These are phyloP conservation scores for Diaporthe citrichinensis DNA, from an alignment of 2,329 filamentous ascomycete genomes.

Conservation along the genomic window DNA sequence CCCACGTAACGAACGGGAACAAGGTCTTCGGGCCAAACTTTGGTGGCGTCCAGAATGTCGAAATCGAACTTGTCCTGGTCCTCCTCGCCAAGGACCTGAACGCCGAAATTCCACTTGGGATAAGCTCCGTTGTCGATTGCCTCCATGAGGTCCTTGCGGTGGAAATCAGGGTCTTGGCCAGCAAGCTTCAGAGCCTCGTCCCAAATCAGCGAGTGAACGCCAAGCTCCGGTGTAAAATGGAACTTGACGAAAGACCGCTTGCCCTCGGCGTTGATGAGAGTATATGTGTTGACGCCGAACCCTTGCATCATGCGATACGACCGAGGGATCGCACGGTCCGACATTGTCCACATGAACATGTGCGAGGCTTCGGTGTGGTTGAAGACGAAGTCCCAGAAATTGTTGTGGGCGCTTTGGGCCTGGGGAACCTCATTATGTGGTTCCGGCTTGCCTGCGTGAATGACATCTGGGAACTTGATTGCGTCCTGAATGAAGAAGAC, in stretches of 20 bases:
- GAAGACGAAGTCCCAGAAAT: constrained; percentile 82
- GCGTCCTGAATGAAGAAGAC: constrained; percentile 84
- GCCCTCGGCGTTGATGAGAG: constrained; percentile 76
- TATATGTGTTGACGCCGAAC: constrained; percentile 86
- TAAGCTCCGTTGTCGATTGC: constrained; percentile 80
- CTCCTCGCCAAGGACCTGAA: constrained; percentile 79
- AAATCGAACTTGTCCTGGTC: constrained; percentile 85
- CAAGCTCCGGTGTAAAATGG: constrained; percentile 80
- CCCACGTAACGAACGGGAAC: constrained; percentile 84
- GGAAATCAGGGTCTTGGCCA: constrained; percentile 85
- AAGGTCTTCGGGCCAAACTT: constrained; percentile 86
- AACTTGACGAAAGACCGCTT: constrained; percentile 84
- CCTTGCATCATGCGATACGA: constrained; percentile 90
- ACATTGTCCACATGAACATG: constrained; percentile 86
- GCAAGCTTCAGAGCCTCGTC: constrained; percentile 83
- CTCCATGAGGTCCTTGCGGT: constrained; percentile 81
- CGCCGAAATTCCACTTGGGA: constrained; percentile 85
- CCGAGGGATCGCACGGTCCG: constrained; percentile 79
- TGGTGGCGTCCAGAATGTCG: constrained; percentile 87
- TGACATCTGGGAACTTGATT: constrained; percentile 80
- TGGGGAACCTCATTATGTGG: constrained; percentile 80
- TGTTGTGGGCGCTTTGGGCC: constrained; percentile 79
- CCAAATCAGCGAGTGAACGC: constrained; percentile 83
- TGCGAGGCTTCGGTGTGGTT: constrained; percentile 80
- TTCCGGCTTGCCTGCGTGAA: constrained; percentile 76